A percentile compares a stretch with the other conserved stretches of the same genome.
Evolutionary conservation across 495 filamentous ascomycete genomes (phyloP).

Genomic region (Penicillium alfredii): DNA sequence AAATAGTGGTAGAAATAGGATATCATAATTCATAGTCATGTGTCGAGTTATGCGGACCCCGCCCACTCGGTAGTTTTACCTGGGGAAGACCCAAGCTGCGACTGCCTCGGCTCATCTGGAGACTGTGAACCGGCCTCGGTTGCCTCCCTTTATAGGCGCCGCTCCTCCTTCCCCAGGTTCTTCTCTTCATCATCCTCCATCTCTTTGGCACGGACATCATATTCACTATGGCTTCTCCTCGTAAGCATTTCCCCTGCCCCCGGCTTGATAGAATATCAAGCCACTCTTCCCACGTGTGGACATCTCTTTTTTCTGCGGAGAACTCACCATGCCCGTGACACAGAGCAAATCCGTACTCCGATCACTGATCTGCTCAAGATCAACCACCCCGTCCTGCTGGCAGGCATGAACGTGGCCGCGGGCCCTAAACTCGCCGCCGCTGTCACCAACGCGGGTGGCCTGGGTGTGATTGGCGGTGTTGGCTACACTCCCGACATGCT

Average conservation of each 20-base stretch:
- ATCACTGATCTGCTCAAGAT: conserved; percentile 94
- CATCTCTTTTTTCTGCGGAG: no score
- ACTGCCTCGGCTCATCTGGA: conserved; percentile 7
- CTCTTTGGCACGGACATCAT: conserved; percentile 9
- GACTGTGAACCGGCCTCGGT: conserved; percentile 13
- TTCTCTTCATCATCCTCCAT: conserved; percentile 9
- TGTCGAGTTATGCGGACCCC: conserved; percentile 3
- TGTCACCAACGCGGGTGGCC: conserved; percentile 92
- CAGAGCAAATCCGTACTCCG: conserved; percentile 82
- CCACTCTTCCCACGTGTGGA: not conserved
- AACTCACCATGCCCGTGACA: conserved; percentile 2
- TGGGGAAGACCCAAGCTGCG: not conserved
- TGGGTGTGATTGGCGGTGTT: conserved; percentile 94
- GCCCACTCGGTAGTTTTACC: not conserved
- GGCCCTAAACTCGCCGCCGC: conserved; percentile 95
- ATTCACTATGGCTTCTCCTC: conserved; percentile 71
- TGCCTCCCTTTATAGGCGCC: conserved; percentile 14
- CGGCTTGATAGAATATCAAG: not conserved
- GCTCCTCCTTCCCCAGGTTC: conserved; percentile 17
- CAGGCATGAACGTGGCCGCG: conserved; percentile 98
- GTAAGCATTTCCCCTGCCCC: conserved; percentile 45
- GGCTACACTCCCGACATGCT: conserved; percentile 98
- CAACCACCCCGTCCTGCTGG: conserved; percentile 91
- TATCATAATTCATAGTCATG: conserved; percentile 7
- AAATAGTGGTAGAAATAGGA: no score